A percentile compares a stretch with the other conserved stretches of the same genome.
Evolutionary conservation across 441 rosid genomes (phyloP).

Genomic region (Gossypium lobatum): DNA sequence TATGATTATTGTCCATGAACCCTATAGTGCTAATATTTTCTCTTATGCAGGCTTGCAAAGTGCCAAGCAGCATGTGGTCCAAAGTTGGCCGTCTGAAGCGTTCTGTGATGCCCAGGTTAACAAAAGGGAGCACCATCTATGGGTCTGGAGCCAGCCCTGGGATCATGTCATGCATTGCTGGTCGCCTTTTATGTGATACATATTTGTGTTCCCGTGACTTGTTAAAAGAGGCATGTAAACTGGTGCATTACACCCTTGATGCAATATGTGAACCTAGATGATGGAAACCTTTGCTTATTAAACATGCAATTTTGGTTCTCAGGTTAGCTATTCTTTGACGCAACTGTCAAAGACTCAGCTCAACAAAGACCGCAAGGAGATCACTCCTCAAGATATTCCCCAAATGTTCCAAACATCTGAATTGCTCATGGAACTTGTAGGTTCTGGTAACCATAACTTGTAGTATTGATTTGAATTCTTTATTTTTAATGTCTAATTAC

Average conservation of each 20-base stretch:
- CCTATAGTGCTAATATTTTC: neutral
- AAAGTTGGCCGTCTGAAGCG: constrained; percentile 96
- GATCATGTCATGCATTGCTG: constrained; percentile 89
- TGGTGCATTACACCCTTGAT: neutral
- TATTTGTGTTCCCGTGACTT: constrained; percentile 84
- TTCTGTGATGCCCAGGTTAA: constrained; percentile 82
- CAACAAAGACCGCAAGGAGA: constrained; percentile 82
- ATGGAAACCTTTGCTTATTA: constrained; percentile 21
- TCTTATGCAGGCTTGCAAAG: constrained; percentile 70
- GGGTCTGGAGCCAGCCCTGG: constrained; percentile 95
- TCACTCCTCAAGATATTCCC: constrained; percentile 68
- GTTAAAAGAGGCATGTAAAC: constrained; percentile 64
- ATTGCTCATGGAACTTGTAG: constrained; percentile 79
- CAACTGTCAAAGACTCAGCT: constrained; percentile 86
- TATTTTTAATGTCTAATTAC: neutral
- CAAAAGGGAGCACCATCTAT: constrained; percentile 60
- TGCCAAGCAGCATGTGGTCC: constrained; percentile 90
- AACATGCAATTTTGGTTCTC: constrained; percentile 27
- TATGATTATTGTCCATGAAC: constrained; percentile 5
- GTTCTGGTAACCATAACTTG: constrained; percentile 26
- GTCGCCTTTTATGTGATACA: constrained; percentile 90
- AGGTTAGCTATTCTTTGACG: constrained; percentile 97
- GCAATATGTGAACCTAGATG: neutral
- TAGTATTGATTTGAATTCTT: neutral
- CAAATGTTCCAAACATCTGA: constrained; percentile 77